Base-by-base conservation (phyloP, 2,329 filamentous ascomycete genomes). In the Hypoxylon sp. region DNA sequence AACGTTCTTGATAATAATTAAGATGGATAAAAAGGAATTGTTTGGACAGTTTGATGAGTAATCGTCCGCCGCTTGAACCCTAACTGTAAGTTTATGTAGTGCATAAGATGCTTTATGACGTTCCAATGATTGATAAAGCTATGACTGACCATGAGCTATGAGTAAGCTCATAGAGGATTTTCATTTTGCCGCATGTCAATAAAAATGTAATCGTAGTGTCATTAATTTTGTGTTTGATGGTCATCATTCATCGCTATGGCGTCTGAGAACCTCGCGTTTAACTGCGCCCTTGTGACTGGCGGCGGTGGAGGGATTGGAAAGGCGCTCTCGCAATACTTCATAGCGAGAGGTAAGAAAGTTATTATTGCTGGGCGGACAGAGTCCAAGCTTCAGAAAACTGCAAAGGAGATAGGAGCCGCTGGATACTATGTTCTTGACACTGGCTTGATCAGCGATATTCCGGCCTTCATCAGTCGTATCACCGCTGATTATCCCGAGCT, bases 341-440 rank as follows among this genome's bases (percentile, higher is more conserved):
- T 85, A 57, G 80, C 79, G 0, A 75, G 79, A 58, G 81, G 81
- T 55, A 86, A 86, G 67, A 84, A 83, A 55, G 83, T 87, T 52
- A 80, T 88, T 63, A 83, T 88, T 58, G 83, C 80, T 29, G 84
- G 86, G 2, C 83, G 86, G 9, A 89, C 86, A 3, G 85, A 88
- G 70, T 83, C 83, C 0, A 88, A 83, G 1, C 81, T 89, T 0
- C 76, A 82, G 56, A 68, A 76, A 0, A 81, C 86, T 0, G 77
- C 81, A 3, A 72, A 78, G 31, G 79, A 82, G 17, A 79, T 89
- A 14, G 81, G 82, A 0, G 83, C 83, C 1, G 78, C 80, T 0
- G 82, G 79, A 0, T 89, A 88, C 72, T 88, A 88, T 66, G 80
- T 83, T 0, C 73, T 84, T 0, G 86, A 89, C 73, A 86, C 84